These are phyloP conservation scores for Polyplosphaeria fusca DNA, from an alignment of 495 filamentous ascomycete species.

Conservation along the genomic window DNA sequence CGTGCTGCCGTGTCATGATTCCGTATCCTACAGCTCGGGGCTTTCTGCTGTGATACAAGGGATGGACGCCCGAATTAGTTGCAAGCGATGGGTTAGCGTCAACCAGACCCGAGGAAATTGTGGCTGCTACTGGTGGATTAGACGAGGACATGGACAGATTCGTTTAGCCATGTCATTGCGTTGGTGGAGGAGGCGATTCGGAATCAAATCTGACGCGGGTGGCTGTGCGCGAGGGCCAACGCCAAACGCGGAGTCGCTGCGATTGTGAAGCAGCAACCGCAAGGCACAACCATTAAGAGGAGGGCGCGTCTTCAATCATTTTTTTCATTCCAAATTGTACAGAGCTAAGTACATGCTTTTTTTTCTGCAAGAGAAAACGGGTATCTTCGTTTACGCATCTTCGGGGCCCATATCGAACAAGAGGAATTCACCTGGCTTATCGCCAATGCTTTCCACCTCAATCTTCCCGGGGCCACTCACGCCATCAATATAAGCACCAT, in stretches of 20 bases:
- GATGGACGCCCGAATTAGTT: neutral
- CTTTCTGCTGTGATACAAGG: neutral
- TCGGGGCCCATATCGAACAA: conserved; percentile 43
- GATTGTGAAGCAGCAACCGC: too few species aligned
- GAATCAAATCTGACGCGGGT: conserved; percentile 19
- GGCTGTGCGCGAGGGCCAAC: too few species aligned
- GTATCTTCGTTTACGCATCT: conserved; percentile 1
- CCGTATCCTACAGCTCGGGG: conserved; percentile 3
- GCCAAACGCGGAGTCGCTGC: too few species aligned
- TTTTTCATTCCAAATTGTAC: too few species aligned
- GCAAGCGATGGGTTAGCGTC: too few species aligned
- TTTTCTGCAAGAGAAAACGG: neutral
- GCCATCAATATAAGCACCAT: conserved; percentile 64
- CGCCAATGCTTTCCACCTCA: conserved; percentile 40
- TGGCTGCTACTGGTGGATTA: too few species aligned
- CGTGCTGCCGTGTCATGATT: neutral
- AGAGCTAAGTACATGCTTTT: too few species aligned
- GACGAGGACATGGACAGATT: too few species aligned
- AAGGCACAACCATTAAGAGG: too few species aligned
- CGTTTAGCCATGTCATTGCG: neutral
- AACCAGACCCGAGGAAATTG: too few species aligned
- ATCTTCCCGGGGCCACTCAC: conserved; percentile 37
- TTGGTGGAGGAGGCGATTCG: conserved; percentile 1
- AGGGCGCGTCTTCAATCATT: too few species aligned
- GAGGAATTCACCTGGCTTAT: conserved; percentile 41